Evolutionary conservation across 805 yeast genomes (phyloP).

Genomic region (Kluyveromyces aestuarii): DNA sequence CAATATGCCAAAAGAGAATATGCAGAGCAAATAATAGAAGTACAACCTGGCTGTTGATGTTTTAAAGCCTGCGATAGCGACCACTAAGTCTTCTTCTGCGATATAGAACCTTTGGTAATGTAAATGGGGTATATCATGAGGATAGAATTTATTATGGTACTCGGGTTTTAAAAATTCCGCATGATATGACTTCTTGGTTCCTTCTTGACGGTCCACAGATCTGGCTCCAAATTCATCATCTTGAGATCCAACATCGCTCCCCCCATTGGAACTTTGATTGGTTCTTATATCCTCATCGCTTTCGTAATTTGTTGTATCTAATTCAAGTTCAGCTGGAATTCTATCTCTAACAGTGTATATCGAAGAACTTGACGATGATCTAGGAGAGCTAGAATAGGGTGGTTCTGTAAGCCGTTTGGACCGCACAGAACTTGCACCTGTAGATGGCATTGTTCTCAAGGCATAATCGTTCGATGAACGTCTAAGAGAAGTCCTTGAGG

Average conservation of each 20-base stretch:
- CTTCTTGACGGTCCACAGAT: conserved; percentile 16
- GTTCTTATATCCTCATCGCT: conserved; percentile 27
- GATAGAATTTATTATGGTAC: conserved; percentile 37
- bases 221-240: conserved; percentile 7
- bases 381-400: conserved; percentile 16
- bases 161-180: conserved; percentile 25
- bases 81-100: conserved; percentile 90
- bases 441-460: conserved; percentile 13
- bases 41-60: conserved; percentile 39
- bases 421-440: conserved; percentile 2
- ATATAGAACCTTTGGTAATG: conserved; percentile 76
- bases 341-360: conserved; percentile 31
- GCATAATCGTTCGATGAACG: conserved; percentile 10
- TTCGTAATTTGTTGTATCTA: conserved; percentile 20
- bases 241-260: conserved; percentile 1
- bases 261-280: conserved; percentile 17
- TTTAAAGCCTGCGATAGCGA: conserved; percentile 87
- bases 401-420: neutral
- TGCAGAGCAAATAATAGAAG: conserved; percentile 46
- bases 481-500: conserved; percentile 19
- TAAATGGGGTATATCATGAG: conserved; percentile 33
- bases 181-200: conserved; percentile 24
- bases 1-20: conserved; percentile 58
- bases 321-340: conserved; percentile 30
- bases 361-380: conserved; percentile 30